Evolutionary conservation across 2,329 filamentous ascomycete genomes (phyloP), one percentile per base, ranked within the genome.

Genomic region (Fusarium mexicanum): DNA sequence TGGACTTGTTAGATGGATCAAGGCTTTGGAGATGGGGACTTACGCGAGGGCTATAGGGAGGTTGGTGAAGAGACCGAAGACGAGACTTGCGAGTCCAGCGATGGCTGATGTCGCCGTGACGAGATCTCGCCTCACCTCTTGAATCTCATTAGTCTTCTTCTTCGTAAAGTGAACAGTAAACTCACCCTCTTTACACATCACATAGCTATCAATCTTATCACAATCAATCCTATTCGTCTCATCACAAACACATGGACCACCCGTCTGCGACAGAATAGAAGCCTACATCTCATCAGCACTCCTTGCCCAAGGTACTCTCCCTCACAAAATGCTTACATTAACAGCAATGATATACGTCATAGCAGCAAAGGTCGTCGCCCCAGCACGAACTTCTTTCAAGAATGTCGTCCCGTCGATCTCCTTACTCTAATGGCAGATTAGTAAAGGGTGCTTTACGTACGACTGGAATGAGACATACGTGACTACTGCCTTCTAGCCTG

Each of bases 31-130:
- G 3, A 20, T 8, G 11, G 10, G 3, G 18, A 62, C 70, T 72
- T 54, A 77, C 74, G 67, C 63, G 1, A 77, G 58, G 5, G 70
- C 72, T 31, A 77, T 76, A 2, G 74, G 74, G 10, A 73, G 54
- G n/a, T 74, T 76, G 35, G 74, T 74, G n/a, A 59, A 29, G 3
- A 76, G 22, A 4, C 75, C 74, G 7, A 77, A 72, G 4, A 76
- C 8, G 5, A 76, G 62, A 29, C 65, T 92, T 4, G 91, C 89
- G 40, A 96, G 83, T 18, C 92, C 91, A 13, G 92, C 86, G 70
- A 95, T 94, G 43, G 92, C 93, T 48, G 93, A 93, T 5, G 93
- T 96, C 4, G 91, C 93, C 8, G 93, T 95, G 65, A 95, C 90
- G 33, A 95, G 83, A 80, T 96, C 93, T 26, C 92, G 88, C 80